Base-by-base conservation (phyloP, 371 early-diverging fungal species). In the Rhizopus delemar region DNA sequence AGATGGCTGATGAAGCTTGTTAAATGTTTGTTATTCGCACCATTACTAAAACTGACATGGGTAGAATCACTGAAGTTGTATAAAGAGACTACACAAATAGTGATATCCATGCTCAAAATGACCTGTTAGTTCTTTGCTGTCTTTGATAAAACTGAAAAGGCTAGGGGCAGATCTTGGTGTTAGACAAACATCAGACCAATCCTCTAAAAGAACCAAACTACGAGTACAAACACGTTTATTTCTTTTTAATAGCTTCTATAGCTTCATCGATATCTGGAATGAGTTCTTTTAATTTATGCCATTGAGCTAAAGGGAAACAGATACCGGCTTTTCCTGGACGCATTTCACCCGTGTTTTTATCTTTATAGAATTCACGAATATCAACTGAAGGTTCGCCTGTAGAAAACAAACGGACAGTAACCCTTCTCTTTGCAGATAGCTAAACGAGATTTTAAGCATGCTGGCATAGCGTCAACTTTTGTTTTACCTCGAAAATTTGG, bases 1-100 rank as follows among this genome's bases (percentile, higher is more conserved):
- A 66, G 68, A 90, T 91, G 58, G 92, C 93, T n/a, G 81, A 92
- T 57, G 93, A 94, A 70, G 93, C 94, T 3, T 82, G 88, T 1
- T 93, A 94, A 71, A 92, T 93, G 71, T 92, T 94, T 81, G 94
- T 92, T 58, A 93, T 93, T 28, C 67, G 91, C 28, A 68, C 90
- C 1, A 91, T 91, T 68, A 84, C 90, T 28, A 84, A 92, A 33
- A 41, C 67, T 35, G 90, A 90, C 2, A 90, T 91, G 68, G 94
- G 90, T 11, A 92, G 91, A 75, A 86, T 86, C 66, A 84, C 92
- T 6, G 94, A 94, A 77, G 74, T 92, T 38, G 69, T 93, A 33
- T 90, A 92, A 65, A 84, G 93, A 56, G 92, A 91, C 74, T 92
- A 92, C 2, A 74, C 91, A 43, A 88, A 5, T 43, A 43, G n/a